phyloP scores from a whole-genome alignment of 2,329 filamentous ascomycete species.

The Xylaria digitata region DNA sequence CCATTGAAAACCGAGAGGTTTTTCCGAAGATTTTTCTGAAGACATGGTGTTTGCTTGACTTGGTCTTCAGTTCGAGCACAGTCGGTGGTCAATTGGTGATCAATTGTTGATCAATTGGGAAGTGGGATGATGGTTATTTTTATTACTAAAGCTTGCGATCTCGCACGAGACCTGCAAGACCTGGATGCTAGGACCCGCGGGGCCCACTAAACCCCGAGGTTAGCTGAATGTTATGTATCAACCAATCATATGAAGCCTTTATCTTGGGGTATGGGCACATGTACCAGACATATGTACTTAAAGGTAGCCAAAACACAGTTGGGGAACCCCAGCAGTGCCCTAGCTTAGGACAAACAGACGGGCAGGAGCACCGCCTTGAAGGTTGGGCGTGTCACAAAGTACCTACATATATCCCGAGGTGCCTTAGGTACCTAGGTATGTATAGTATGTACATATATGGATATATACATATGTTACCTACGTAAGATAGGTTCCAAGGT shows the following conservation, averaged over 20 bases:
- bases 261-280: slow-evolving; percentile 5
- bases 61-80: slow-evolving; percentile 33
- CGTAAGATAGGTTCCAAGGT: too few species aligned
- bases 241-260: slow-evolving; percentile 11
- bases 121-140: slow-evolving; percentile 31
- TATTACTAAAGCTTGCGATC: slow-evolving; percentile 35
- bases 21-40: slow-evolving; percentile 39
- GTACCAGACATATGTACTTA: neutral
- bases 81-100: slow-evolving; percentile 27
- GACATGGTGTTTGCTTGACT: slow-evolving; percentile 33
- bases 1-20: slow-evolving; percentile 44
- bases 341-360: too few species aligned
- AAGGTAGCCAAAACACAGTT: too few species aligned
- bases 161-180: slow-evolving; percentile 25
- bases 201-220: slow-evolving; percentile 16
- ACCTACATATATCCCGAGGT: too few species aligned
- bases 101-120: slow-evolving; percentile 33
- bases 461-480: too few species aligned
- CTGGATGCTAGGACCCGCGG: slow-evolving; percentile 1
- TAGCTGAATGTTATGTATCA: slow-evolving; percentile 3
- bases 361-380: too few species aligned
- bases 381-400: too few species aligned
- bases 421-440: too few species aligned
- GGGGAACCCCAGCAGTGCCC: too few species aligned
- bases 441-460: too few species aligned